Conservation (phyloP, 2,329 filamentous ascomycete genomes). For the Stemphylium lycopersici region DNA sequence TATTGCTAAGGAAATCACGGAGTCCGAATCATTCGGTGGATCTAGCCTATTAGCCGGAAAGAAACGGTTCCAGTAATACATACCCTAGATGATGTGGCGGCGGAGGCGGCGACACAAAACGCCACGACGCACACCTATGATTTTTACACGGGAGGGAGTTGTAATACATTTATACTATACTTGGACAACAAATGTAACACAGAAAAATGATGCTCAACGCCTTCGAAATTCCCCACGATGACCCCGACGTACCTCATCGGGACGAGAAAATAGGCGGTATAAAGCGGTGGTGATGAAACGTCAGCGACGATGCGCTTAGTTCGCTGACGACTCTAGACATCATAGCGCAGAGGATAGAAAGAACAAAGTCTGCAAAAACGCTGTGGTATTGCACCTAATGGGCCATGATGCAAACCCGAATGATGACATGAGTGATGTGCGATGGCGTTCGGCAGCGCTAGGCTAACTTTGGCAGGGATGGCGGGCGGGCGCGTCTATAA, state of each 20-base stretch:
- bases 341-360: neutral
- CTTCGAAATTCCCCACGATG: neutral
- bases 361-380: neutral
- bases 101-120: neutral
- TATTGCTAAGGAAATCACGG: neutral
- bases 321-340: too few relatives aligned
- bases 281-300: neutral
- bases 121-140: neutral
- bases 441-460: slow-evolving; percentile 3
- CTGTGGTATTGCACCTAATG: neutral
- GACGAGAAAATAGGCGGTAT: neutral
- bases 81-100: neutral
- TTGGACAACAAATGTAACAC: neutral
- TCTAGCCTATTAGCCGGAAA: neutral
- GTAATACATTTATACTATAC: neutral
- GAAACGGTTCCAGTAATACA: neutral
- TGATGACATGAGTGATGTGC: neutral
- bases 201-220: neutral
- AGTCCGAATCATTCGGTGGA: neutral
- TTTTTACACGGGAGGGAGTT: neutral
- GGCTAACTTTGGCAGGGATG: neutral
- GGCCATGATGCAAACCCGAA: neutral
- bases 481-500: neutral
- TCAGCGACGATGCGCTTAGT: neutral
- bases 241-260: neutral